These are phyloP conservation scores for Dalechampia spathulata DNA, from an alignment of 441 rosid species.

Conservation along the genomic window DNA sequence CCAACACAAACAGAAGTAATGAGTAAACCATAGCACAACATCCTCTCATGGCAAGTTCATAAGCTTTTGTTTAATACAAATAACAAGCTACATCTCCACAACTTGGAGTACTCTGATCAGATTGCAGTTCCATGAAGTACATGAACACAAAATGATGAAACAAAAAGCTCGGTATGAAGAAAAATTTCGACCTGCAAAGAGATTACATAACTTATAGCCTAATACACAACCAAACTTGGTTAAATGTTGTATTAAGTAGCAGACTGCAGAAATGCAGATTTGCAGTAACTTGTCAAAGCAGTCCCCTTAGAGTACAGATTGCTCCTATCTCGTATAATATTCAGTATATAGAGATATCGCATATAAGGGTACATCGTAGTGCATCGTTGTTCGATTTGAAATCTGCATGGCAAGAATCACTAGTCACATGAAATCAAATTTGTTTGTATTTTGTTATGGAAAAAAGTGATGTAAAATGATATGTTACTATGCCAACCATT, in stretches of 20 bases:
- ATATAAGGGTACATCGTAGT: constrained; percentile 15
- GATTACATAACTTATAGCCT: constrained; percentile 21
- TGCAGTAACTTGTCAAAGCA: constrained; percentile 1
- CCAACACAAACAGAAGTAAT: too few species aligned
- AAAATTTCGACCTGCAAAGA: constrained; percentile 10
- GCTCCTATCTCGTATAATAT: constrained; percentile 11
- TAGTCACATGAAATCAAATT: not conserved
- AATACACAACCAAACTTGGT: constrained; percentile 20
- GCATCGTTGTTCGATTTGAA: not conserved
- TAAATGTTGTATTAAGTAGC: constrained; percentile 11
- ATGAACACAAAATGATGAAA: constrained; percentile 3
- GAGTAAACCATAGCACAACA: not conserved
- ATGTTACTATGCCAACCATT: constrained; percentile 14
- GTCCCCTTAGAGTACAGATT: constrained; percentile 7
- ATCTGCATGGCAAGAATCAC: constrained; percentile 18
- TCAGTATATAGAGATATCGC: constrained; percentile 19
- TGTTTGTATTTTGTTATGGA: not conserved
- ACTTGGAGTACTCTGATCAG: not conserved
- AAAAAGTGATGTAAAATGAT: not conserved
- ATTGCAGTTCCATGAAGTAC: constrained; percentile 3
- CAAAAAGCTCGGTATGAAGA: constrained; percentile 6
- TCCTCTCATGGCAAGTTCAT: not conserved
- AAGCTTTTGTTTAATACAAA: not conserved
- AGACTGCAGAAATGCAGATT: constrained; percentile 11
- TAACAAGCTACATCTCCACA: not conserved